Evolutionary conservation across 2,329 filamentous ascomycete species (phyloP).

Genomic region (Aureobasidium subglaciale): DNA sequence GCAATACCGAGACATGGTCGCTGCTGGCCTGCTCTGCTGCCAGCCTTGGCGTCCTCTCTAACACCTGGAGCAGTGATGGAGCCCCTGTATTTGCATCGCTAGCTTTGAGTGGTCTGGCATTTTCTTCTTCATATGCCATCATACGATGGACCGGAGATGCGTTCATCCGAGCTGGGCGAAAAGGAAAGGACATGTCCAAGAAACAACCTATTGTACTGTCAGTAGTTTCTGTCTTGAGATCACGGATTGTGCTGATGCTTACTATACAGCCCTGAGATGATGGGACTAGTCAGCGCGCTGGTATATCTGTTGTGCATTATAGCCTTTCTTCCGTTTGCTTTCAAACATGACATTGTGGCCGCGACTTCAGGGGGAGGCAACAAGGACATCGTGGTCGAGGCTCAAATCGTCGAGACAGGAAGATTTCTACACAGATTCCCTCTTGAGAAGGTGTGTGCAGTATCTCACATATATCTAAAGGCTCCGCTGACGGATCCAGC

Average conservation of each 20-base stretch:
- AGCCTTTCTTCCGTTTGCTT: constrained; percentile 89
- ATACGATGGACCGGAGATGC: constrained; percentile 89
- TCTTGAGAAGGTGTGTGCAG: constrained; percentile 68
- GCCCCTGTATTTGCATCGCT: constrained; percentile 84
- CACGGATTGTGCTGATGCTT: constrained; percentile 10
- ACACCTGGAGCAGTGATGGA: constrained; percentile 77
- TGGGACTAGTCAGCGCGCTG: constrained; percentile 88
- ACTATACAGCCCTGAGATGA: constrained; percentile 68
- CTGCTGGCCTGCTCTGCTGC: constrained; percentile 59
- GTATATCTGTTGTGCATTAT: constrained; percentile 88
- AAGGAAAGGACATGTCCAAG: constrained; percentile 84
- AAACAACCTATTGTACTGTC: constrained; percentile 66
- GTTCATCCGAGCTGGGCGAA: constrained; percentile 82
- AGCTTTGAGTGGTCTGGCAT: constrained; percentile 78
- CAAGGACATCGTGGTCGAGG: constrained; percentile 71
- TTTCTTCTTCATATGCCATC: constrained; percentile 72
- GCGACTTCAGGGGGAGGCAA: constrained; percentile 92
- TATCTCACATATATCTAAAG: neutral
- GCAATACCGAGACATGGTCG: constrained; percentile 48
- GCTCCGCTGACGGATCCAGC: constrained; percentile 41
- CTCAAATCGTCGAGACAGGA: constrained; percentile 69
- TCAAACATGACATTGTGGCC: constrained; percentile 96
- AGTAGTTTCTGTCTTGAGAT: constrained; percentile 24
- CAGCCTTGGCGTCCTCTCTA: constrained; percentile 66
- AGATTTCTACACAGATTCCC: constrained; percentile 87